Evolutionary conservation across 805 yeast species (phyloP).

Genomic region (Kodamaea leandrae): DNA sequence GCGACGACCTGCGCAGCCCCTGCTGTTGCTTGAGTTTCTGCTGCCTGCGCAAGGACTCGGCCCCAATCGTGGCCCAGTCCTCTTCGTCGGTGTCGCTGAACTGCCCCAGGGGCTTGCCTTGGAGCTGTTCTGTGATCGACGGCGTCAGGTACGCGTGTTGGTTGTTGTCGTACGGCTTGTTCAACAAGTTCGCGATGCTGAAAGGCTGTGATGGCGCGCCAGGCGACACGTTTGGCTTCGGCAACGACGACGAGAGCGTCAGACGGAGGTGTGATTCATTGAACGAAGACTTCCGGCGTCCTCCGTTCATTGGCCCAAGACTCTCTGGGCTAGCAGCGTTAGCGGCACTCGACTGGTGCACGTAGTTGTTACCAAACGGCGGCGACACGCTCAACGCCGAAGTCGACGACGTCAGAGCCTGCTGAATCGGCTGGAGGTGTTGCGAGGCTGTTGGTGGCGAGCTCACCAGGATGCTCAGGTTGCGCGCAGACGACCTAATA

Average conservation of each 20-base stretch:
- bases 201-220: constrained; percentile 13
- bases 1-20: constrained; percentile 7
- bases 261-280: constrained; percentile 45
- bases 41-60: constrained; percentile 54
- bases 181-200: constrained; percentile 14
- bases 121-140: constrained; percentile 9
- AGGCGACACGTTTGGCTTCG: constrained; percentile 5
- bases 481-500: constrained; percentile 39
- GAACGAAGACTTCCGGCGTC: constrained; percentile 38
- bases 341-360: constrained; percentile 12
- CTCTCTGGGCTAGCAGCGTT: constrained; percentile 12
- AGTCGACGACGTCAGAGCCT: constrained; percentile 3
- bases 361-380: constrained; percentile 19
- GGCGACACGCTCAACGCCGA: constrained; percentile 22
- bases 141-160: constrained; percentile 12
- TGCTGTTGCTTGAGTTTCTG: constrained; percentile 12
- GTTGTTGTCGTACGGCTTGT: constrained; percentile 11
- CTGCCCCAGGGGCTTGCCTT: constrained; percentile 7
- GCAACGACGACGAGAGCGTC: constrained; percentile 31
- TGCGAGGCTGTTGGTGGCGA: constrained; percentile 38
- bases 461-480: constrained; percentile 31
- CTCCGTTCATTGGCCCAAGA: constrained; percentile 6
- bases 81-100: constrained; percentile 90
- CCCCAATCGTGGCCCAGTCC: constrained; percentile 93
- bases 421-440: constrained; percentile 8